Evolutionary conservation across 176 grass and related monocot species (phyloP).

Genomic region (Paspalum vaginatum): DNA sequence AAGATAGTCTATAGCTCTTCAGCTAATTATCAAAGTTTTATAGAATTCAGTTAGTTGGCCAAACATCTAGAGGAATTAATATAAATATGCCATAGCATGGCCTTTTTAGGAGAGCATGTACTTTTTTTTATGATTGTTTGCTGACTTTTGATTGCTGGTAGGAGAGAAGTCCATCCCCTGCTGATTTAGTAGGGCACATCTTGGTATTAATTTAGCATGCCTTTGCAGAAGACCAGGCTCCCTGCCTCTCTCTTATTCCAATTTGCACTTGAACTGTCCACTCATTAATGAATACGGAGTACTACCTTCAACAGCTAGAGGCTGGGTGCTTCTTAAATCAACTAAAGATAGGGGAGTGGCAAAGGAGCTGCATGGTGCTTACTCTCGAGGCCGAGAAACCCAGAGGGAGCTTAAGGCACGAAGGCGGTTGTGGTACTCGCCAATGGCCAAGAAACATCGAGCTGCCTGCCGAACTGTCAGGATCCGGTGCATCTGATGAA

Average conservation of each 20-base stretch:
- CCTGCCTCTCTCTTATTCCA: constrained; percentile 19
- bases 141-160: constrained; percentile 45
- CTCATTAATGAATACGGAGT: constrained; percentile 8
- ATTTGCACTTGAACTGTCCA: constrained; percentile 22
- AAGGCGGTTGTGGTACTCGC: constrained; percentile 75
- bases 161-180: constrained; percentile 41
- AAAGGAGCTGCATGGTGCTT: constrained; percentile 34
- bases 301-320: constrained; percentile 33
- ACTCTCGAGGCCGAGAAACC: constrained; percentile 81
- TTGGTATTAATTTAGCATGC: constrained; percentile 34
- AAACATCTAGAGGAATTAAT: constrained; percentile 22
- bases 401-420: constrained; percentile 83
- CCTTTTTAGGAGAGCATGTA: background rate
- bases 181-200: constrained; percentile 42
- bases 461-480: constrained; percentile 82
- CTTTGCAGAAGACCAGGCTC: constrained; percentile 14
- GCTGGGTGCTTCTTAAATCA: background rate
- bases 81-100: constrained; percentile 12
- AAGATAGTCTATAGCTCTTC: constrained; percentile 10
- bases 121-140: constrained; percentile 30
- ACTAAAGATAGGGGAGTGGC: constrained; percentile 7
- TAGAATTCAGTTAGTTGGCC: constrained; percentile 24
- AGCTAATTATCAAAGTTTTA: constrained; percentile 10
- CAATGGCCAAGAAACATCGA: constrained; percentile 76
- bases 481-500: constrained; percentile 86